These are phyloP conservation scores for Cantharellus anzutake DNA, from an alignment of 768 basidiomycete genomes.

Conservation along the genomic window DNA sequence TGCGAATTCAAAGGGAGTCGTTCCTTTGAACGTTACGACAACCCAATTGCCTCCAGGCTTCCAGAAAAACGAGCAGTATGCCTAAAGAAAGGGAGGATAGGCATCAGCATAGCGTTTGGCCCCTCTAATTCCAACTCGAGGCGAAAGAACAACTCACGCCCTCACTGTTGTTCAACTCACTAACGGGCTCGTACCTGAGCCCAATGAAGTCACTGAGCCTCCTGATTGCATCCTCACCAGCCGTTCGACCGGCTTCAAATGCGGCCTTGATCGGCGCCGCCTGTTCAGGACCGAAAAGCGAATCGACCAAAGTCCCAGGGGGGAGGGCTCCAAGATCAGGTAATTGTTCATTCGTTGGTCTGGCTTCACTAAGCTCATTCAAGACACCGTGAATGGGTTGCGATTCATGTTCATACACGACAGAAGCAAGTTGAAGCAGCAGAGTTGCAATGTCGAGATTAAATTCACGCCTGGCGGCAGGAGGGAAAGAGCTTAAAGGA, in stretches of 20 bases:
- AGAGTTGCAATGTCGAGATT: constrained; percentile 6
- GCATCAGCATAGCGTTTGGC: background rate
- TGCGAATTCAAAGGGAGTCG: background rate
- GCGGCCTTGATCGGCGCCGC: background rate
- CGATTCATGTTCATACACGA: background rate
- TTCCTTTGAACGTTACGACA: constrained; percentile 6
- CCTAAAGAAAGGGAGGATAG: background rate
- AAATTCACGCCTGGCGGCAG: background rate
- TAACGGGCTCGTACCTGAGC: background rate
- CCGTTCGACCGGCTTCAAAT: background rate
- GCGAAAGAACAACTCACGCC: background rate
- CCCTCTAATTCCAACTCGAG: background rate
- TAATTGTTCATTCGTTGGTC: no score
- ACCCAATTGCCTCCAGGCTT: constrained; percentile 6
- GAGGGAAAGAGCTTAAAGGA: background rate
- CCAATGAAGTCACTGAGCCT: background rate
- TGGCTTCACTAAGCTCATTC: background rate
- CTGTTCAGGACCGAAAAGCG: background rate
- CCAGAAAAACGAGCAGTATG: constrained; percentile 8
- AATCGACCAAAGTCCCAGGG: background rate
- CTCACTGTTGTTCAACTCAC: background rate
- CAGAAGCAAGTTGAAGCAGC: background rate
- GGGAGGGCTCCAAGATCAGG: no score
- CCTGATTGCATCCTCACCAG: background rate
- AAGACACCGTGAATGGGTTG: background rate